Evolutionary conservation across 1,139 yeast species (phyloP).

Genomic region (Candida sp.): DNA sequence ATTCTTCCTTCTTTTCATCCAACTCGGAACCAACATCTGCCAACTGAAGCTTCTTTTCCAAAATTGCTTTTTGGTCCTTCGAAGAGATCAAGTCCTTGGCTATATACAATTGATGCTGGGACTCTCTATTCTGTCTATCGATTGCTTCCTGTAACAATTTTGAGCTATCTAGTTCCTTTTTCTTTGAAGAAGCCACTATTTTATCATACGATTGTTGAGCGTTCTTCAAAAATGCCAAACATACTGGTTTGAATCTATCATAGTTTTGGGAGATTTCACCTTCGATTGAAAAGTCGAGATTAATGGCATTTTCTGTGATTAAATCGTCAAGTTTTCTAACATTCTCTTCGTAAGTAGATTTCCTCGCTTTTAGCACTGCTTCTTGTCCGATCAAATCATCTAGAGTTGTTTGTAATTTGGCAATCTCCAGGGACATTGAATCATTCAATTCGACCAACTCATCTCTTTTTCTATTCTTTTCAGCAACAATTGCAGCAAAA

Average conservation of each 20-base stretch:
- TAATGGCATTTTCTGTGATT: slow-evolving; percentile 11
- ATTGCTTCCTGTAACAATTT: slow-evolving; percentile 9
- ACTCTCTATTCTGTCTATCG: slow-evolving; percentile 11
- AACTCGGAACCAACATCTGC: slow-evolving; percentile 29
- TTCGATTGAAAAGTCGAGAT: slow-evolving; percentile 14
- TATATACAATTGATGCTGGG: slow-evolving; percentile 10
- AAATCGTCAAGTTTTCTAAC: slow-evolving; percentile 9
- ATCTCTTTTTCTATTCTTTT: slow-evolving; percentile 27
- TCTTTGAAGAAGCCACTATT: slow-evolving; percentile 7
- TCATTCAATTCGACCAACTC: slow-evolving; percentile 10
- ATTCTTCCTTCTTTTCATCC: slow-evolving; percentile 23
- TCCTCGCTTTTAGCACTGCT: slow-evolving; percentile 57
- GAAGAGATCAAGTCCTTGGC: slow-evolving; percentile 26
- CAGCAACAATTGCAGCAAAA: slow-evolving; percentile 46
- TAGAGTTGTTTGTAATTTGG: slow-evolving; percentile 25
- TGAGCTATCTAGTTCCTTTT: slow-evolving; percentile 11
- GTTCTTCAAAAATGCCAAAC: slow-evolving; percentile 6
- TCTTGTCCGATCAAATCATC: slow-evolving; percentile 45
- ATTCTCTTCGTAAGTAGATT: slow-evolving; percentile 22
- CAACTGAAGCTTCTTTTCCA: slow-evolving; percentile 40
- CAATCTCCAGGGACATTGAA: slow-evolving; percentile 14
- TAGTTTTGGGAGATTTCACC: slow-evolving; percentile 7
- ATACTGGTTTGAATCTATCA: slow-evolving; percentile 7
- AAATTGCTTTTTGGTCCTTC: slow-evolving; percentile 25
- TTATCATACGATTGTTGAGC: slow-evolving; percentile 5